Evolutionary conservation across 2,329 filamentous ascomycete species (phyloP), one percentile per base, ranked within the genome.

Genomic region (Scolecobasidium constrictum): DNA sequence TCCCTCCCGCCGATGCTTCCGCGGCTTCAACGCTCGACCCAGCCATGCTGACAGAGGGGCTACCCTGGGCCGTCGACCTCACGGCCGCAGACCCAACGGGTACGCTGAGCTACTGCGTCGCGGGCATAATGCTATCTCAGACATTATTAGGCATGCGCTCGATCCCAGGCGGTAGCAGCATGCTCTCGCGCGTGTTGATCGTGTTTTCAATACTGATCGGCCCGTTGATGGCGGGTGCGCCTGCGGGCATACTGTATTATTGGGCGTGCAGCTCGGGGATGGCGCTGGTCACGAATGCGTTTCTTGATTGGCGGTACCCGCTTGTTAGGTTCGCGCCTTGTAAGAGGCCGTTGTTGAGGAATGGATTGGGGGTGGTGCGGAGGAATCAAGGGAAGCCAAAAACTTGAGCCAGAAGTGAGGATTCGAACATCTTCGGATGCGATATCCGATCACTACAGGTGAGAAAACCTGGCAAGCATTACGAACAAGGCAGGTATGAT

Each of bases 191-290:
- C 7, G 13, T 3, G 12, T 11, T 45, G 16, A 16, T 40, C 17
- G 37, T 45, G 2, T 9, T 28, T 16, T 20, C 31, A 13, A 5
- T 42, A 5, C 9, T 42, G 7, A 15, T 45, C 3, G 22, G 23
- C 6, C 43, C 43, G 9, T 9, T 44, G 18, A 45, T 16, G 17
- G 6, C 36, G 37, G 17, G 35, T 16, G 5, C 38, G 9, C 43
- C 43, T 6, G 38, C 37, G 15, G 43, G 43, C 4, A 22, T 45
- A 17, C 16, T 45, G 37, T 42, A 41, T 18, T 45, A 45, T n/a
- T 45, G 43, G 43, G 37, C 13, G 15, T 45, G 37, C 9, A 43
- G 40, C 23, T 37, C 38, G 17, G 38, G 21, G 23, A 42, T 19
- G 20, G 23, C 35, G 12, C 23, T 44, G 21, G 20, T 4, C n/a